phyloP scores from a whole-genome alignment of 2,329 filamentous ascomycete species.

The Fusarium proliferatum region DNA sequence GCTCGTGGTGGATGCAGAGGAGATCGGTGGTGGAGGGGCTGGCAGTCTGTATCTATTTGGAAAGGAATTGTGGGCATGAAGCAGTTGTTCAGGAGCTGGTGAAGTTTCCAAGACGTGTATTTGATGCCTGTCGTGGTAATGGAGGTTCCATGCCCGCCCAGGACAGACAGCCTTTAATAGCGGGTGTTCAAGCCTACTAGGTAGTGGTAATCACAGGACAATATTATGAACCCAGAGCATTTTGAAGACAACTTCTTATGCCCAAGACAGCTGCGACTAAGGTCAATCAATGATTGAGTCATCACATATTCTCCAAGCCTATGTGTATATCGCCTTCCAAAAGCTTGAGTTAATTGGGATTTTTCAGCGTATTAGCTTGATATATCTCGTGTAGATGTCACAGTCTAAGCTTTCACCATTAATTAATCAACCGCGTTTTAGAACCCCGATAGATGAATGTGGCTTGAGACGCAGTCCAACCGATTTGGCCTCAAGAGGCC shows the following conservation, averaged over 20 bases:
- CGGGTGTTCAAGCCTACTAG: not conserved
- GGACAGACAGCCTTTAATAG: not conserved
- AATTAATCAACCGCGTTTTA: not conserved
- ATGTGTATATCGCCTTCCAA: not conserved
- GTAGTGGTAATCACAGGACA: not conserved
- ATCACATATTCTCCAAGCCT: not conserved
- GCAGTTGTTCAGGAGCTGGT: slow-evolving; percentile 30
- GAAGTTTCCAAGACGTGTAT: slow-evolving; percentile 28
- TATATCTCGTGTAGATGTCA: not conserved
- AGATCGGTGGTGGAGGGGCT: slow-evolving; percentile 61
- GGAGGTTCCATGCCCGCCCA: not conserved
- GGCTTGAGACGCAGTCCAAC: slow-evolving; percentile 16
- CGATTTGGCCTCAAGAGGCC: not conserved
- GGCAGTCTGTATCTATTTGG: slow-evolving; percentile 58
- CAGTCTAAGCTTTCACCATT: not conserved
- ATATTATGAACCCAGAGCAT: not conserved
- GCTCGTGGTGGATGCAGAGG: slow-evolving; percentile 60
- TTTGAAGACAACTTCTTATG: too few relatives aligned
- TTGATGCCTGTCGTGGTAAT: slow-evolving; percentile 11
- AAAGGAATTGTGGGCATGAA: slow-evolving; percentile 29
- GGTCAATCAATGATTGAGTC: not conserved
- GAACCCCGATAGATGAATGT: slow-evolving; percentile 36
- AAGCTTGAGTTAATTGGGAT: not conserved
- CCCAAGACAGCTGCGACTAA: rapidly evolving
- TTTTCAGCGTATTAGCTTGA: not conserved